Evolutionary conservation across 2,329 filamentous ascomycete species (phyloP).

Genomic region (Cladosporium sp.): DNA sequence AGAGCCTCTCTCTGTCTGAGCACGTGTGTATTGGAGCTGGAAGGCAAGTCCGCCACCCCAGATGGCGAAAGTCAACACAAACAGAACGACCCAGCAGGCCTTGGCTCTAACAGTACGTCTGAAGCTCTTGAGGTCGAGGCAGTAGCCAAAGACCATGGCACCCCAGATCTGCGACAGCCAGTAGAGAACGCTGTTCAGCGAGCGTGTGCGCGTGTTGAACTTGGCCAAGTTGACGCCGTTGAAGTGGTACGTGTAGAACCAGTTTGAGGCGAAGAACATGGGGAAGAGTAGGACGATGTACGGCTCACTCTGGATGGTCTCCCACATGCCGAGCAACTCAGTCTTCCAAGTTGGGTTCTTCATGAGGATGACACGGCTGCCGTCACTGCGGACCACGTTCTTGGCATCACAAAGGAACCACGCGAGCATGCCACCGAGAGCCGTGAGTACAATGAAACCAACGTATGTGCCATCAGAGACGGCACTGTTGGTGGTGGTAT

Average conservation of each 20-base stretch:
- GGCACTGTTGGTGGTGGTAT: slow-evolving; percentile 47
- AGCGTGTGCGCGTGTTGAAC: slow-evolving; percentile 69
- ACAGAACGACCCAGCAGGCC: slow-evolving; percentile 56
- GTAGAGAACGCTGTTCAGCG: slow-evolving; percentile 73
- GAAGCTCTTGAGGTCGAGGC: slow-evolving; percentile 58
- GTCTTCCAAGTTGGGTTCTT: slow-evolving; percentile 84
- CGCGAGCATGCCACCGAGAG: slow-evolving; percentile 64
- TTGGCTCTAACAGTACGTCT: slow-evolving; percentile 66
- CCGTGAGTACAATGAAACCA: slow-evolving; percentile 80
- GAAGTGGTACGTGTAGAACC: slow-evolving; percentile 78
- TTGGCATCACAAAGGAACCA: slow-evolving; percentile 68
- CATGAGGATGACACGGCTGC: slow-evolving; percentile 77
- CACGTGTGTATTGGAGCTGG: slow-evolving; percentile 57
- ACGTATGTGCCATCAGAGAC: slow-evolving; percentile 81
- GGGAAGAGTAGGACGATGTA: slow-evolving; percentile 75
- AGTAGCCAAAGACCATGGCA: slow-evolving; percentile 67
- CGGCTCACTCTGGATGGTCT: slow-evolving; percentile 66
- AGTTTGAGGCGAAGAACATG: slow-evolving; percentile 77
- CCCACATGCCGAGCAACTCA: slow-evolving; percentile 70
- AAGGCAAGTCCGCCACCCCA: slow-evolving; percentile 83
- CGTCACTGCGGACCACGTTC: slow-evolving; percentile 70
- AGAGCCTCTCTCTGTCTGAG: slow-evolving; percentile 20
- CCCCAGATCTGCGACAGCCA: slow-evolving; percentile 75
- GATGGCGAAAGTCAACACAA: slow-evolving; percentile 68
- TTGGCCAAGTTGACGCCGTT: slow-evolving; percentile 66